Evolutionary conservation across 2,329 filamentous ascomycete species (phyloP), one percentile per base, ranked within the genome.

Genomic region (Xylaria arbuscula): DNA sequence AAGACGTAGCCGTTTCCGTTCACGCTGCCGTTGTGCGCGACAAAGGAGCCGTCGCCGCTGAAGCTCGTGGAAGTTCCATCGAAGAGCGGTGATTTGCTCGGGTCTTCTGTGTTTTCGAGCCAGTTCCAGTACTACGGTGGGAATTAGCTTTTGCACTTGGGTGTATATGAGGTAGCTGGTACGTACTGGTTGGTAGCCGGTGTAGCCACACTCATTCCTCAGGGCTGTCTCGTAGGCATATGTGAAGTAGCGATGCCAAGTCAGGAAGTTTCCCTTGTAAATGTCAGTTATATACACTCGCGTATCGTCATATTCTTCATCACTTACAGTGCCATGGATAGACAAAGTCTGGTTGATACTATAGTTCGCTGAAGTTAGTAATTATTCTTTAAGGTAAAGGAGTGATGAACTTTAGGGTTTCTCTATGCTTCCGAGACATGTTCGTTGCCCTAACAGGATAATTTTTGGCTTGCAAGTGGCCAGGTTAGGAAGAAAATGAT

Each of bases 1-100:
- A 72, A 73, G 13, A 70, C 68, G 15, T 73, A 71, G 13, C 73
- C 72, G 57, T 65, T 66, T 2, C 65, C 72, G 22, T 50, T 63
- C 11, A 74, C 72, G 57, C 62, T 70, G 65, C 78, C 73, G 59
- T 76, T 50, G 24, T 74, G 67, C 38, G 50, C 24, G 2, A 66
- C 51, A 53, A 74, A 77, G 13, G 76, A 68, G 24, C 86, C 85
- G 66, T 87, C 83, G 22, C 85, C 84, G 32, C 82, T 81, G 80
- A 87, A 76, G 62, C 81, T 84, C 58, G 82, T 85, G 32, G 81
- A 82, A 69, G 83, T 84, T 57, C 87, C 87, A 70, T 87, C 85
- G 68, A 89, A 88, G 57, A 88, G 75, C 15, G 86, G 84, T 0
- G 85, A 87, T 63, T 82, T 80, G 68, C 77, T 72, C 0, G 82